Evolutionary conservation across 202 grass and related monocot genomes (phyloP).

Genomic region (Schoenoplectus tabernaemontani): DNA sequence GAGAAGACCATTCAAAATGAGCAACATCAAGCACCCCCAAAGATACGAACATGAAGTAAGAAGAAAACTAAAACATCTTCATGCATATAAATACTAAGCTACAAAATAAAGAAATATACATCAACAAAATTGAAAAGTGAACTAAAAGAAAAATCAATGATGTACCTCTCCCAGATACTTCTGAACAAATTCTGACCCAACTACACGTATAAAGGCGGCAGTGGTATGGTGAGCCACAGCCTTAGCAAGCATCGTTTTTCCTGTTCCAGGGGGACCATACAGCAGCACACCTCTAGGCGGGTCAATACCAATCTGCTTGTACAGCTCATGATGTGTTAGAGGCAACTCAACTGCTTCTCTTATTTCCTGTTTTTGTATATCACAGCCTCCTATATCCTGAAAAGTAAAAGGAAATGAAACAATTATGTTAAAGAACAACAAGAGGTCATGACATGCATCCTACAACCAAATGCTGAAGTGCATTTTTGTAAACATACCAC

Average conservation of each 20-base stretch:
- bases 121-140: neutral
- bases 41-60: neutral
- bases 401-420: slow-evolving; percentile 5
- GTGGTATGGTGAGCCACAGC: slow-evolving; percentile 91
- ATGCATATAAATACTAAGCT: neutral
- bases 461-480: neutral
- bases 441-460: neutral
- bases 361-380: slow-evolving; percentile 97
- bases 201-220: slow-evolving; percentile 90
- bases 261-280: slow-evolving; percentile 85
- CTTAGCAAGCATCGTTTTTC: slow-evolving; percentile 96
- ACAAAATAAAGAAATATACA: neutral
- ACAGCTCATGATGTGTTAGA: slow-evolving; percentile 87
- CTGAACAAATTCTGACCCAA: slow-evolving; percentile 94
- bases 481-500: neutral
- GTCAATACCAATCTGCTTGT: slow-evolving; percentile 99
- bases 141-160: neutral
- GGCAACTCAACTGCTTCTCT: slow-evolving; percentile 86
- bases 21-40: neutral
- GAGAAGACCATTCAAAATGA: neutral
- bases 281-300: slow-evolving; percentile 88
- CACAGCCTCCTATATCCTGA: slow-evolving; percentile 88
- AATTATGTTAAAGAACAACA: neutral
- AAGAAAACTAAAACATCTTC: neutral
- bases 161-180: slow-evolving; percentile 95